Evolutionary conservation across 352 stramenopile genomes (phyloP), one percentile per base, ranked within the genome.

Genomic region (Phytophthora brassicae): DNA sequence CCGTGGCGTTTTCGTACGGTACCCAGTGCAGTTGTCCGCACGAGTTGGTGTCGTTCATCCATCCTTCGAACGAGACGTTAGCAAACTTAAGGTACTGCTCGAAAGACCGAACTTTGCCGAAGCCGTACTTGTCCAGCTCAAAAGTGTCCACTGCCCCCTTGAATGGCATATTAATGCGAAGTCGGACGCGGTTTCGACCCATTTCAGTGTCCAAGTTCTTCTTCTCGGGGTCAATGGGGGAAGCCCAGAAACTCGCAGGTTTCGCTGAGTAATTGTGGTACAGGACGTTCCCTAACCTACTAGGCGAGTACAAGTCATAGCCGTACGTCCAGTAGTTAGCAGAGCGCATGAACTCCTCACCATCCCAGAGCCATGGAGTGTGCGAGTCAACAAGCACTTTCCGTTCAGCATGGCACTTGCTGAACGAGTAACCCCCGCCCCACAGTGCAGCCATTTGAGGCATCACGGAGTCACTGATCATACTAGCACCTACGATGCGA

Each of bases 401-500:
- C 2, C 69, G 72, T 61, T 93, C 84, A 5, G 81, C 82, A 58
- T 93, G 81, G 45, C 84, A 93, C 57, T 93, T 93, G 61, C 75
- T 80, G 56, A 91, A 93, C 13, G 78, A 90, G 6, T 86, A 78
- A 19, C 84, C 84, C 3, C 78, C 84, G 28, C 80, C 84, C 81
- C 84, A 93, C 2, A 93, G 53, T 35, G 80, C 80, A 23, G 47
- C 75, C 51, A 94, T 60, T 60, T 91, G 82, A 11, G 84, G 84
- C 54, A 79, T 80, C 63, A 76, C 79, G 29, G 84, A 81, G 52
- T 64, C 60, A 17, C 53, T 68, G 67, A 89, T 94, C 74, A 92
- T 86, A 50, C 77, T 88, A 14, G 82, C 84, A 22, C 82, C 81
- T n/a, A 79, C 64, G 36, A 87, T 94, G 16, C 84, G 73, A 13